A percentile compares a stretch with the other conserved stretches of the same genome.
Evolutionary conservation across 1,284 basidiomycete genomes (phyloP).

Genomic region (Abortiporus biennis): DNA sequence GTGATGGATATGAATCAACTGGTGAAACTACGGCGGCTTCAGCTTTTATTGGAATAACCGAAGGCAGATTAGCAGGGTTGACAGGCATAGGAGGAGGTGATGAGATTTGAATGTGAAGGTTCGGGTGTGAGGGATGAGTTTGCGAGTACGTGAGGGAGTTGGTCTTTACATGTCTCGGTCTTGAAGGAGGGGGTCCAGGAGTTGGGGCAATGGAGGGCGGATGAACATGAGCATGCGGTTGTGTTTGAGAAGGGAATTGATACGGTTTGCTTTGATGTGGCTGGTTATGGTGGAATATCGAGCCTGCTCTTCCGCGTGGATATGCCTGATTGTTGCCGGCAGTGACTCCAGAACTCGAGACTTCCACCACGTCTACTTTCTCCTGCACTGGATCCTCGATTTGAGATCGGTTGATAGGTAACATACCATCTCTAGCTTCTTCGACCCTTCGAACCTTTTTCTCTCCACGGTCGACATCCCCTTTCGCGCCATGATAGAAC

Average conservation of each 20-base stretch:
- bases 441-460: conserved; percentile 83
- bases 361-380: conserved; percentile 22
- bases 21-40: conserved; percentile 29
- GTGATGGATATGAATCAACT: conserved; percentile 65
- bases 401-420: conserved; percentile 60
- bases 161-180: conserved; percentile 31
- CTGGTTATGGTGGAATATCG: conserved; percentile 6
- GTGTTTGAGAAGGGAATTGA: not conserved
- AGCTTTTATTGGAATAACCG: conserved; percentile 1
- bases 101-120: conserved; percentile 29
- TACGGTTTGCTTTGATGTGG: conserved; percentile 17
- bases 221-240: not conserved
- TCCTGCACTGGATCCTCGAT: conserved; percentile 25
- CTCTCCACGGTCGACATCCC: conserved; percentile 91
- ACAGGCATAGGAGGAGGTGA: conserved; percentile 13
- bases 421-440: conserved; percentile 64
- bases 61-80: conserved; percentile 1
- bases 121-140: conserved; percentile 18
- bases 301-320: conserved; percentile 13
- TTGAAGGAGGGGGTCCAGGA: conserved; percentile 9
- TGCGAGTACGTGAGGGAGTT: conserved; percentile 30
- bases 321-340: conserved; percentile 11
- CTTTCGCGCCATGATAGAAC: conserved; percentile 95
- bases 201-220: conserved; percentile 2
- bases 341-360: conserved; percentile 7